Conservation (phyloP, 176 grass and related monocot species). For the Dactylis glomerata region DNA sequence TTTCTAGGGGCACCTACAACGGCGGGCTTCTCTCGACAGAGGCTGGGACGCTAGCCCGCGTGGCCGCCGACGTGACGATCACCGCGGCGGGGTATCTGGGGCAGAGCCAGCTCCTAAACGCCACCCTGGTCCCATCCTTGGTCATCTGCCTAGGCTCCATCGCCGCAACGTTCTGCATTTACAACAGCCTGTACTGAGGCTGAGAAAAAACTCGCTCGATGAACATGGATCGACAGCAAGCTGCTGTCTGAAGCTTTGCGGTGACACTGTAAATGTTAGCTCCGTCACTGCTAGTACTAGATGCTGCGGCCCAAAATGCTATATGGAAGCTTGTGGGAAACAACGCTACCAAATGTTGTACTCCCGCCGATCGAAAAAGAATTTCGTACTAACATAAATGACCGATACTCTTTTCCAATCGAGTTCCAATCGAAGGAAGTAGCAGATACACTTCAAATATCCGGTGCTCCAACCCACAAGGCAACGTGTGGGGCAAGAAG, state of each 20-base stretch:
- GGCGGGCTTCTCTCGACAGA: constrained; percentile 80
- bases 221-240: background rate
- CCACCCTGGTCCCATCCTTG: constrained; percentile 59
- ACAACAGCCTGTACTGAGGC: constrained; percentile 66
- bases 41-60: constrained; percentile 73
- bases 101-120: constrained; percentile 51
- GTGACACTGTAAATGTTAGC: constrained; percentile 24
- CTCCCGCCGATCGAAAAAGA: too few species aligned
- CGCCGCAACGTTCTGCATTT: constrained; percentile 50
- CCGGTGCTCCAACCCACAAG: background rate
- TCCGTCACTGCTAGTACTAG: constrained; percentile 16
- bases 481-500: background rate
- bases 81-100: constrained; percentile 64
- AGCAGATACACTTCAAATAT: constrained; percentile 20
- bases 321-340: background rate
- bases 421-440: too few species aligned
- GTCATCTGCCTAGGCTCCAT: constrained; percentile 56
- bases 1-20: constrained; percentile 75
- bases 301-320: background rate
- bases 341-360: background rate
- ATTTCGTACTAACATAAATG: too few species aligned
- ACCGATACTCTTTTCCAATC: too few species aligned
- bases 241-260: background rate
- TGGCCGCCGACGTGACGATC: constrained; percentile 65
- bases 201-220: background rate